phyloP scores from a whole-genome alignment of 345 rosid genomes.

The Theobroma cacao region DNA sequence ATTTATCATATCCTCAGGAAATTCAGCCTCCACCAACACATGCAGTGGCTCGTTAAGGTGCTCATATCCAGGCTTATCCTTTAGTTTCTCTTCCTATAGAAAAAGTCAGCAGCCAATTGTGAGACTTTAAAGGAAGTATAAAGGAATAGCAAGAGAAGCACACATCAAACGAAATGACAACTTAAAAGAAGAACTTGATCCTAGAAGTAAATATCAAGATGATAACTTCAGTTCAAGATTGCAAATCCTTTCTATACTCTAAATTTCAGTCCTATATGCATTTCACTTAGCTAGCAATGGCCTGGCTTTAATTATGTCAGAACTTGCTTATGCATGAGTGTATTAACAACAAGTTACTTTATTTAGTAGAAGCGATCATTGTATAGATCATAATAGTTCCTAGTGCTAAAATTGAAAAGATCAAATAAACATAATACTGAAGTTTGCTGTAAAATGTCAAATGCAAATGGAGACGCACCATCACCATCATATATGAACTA shows the following conservation, averaged over 20 bases:
- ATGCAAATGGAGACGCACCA: background rate
- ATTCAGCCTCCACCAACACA: conserved; percentile 87
- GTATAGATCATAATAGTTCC: background rate
- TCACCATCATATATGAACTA: background rate
- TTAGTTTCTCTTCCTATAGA: conserved; percentile 80
- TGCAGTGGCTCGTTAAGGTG: conserved; percentile 91
- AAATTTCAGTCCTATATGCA: background rate
- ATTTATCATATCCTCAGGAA: conserved; percentile 77
- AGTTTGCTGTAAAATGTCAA: background rate
- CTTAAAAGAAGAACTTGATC: background rate
- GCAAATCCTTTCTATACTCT: too few relatives aligned
- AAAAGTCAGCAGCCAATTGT: conserved; percentile 6
- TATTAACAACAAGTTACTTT: background rate
- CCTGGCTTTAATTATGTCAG: background rate
- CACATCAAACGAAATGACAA: background rate
- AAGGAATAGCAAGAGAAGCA: background rate
- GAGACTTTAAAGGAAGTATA: conserved; percentile 6
- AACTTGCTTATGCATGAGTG: background rate
- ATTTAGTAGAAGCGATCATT: background rate
- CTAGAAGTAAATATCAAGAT: too few relatives aligned
- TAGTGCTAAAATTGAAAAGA: background rate
- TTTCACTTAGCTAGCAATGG: background rate
- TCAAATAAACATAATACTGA: background rate
- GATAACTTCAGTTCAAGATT: background rate
- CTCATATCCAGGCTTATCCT: conserved; percentile 91